A percentile compares a stretch with the other conserved stretches of the same genome.
Conservation (phyloP, 2,329 filamentous ascomycete genomes). For the Aureobasidium vineae region DNA sequence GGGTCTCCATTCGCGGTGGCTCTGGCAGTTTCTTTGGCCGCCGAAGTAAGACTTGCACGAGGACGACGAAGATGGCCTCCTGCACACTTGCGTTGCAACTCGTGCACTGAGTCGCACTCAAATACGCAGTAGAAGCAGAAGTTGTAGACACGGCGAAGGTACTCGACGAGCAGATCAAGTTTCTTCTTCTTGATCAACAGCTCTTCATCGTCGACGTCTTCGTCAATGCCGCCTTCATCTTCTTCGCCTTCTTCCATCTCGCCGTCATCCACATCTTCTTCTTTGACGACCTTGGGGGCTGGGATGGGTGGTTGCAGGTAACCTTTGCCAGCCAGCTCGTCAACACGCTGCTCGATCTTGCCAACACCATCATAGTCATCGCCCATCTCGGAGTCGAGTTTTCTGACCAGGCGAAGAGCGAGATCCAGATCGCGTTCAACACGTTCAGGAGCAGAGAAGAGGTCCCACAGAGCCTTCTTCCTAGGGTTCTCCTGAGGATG, state of each 20-base stretch:
- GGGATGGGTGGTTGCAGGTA: conserved; percentile 67
- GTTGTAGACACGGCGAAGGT: conserved; percentile 92
- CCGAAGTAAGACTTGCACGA: conserved; percentile 75
- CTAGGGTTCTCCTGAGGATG: conserved; percentile 80
- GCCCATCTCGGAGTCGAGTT: conserved; percentile 81
- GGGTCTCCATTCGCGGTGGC: conserved; percentile 79
- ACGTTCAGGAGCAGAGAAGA: conserved; percentile 91
- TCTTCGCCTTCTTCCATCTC: conserved; percentile 77
- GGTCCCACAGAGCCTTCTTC: conserved; percentile 95
- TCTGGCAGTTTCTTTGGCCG: conserved; percentile 78
- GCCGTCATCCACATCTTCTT: conserved; percentile 60
- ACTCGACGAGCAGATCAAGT: conserved; percentile 92
- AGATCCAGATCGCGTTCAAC: conserved; percentile 86
- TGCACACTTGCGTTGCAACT: conserved; percentile 91
- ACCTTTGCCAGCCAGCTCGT: conserved; percentile 73
- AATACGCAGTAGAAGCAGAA: conserved; percentile 99
- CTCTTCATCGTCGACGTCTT: conserved; percentile 88
- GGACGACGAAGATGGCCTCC: conserved; percentile 95
- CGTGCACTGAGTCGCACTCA: conserved; percentile 94
- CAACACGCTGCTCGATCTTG: conserved; percentile 83
- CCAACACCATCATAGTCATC: conserved; percentile 71
- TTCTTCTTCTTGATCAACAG: conserved; percentile 93
- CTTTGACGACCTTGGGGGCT: conserved; percentile 58
- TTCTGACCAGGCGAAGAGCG: conserved; percentile 75
- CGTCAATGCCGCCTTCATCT: conserved; percentile 62